Base-by-base conservation (phyloP, 371 early-diverging fungal genomes). In the Actinomortierella wolfii region DNA sequence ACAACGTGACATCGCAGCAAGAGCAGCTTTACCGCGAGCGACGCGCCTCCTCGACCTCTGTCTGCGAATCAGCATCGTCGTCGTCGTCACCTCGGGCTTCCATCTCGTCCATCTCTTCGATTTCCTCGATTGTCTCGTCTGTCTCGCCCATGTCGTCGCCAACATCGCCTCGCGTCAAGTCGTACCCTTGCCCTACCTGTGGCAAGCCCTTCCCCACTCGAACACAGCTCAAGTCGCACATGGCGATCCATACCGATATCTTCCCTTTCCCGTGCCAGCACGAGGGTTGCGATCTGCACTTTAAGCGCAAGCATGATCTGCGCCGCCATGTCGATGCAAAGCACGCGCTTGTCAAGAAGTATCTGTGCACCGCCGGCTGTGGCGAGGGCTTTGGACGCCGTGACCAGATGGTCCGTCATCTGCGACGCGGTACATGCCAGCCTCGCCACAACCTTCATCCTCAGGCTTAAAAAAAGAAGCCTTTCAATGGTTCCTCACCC, bases 261-360 rank as follows among this genome's bases (percentile, higher is more conserved):
- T 73, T 73, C 25, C 73, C 73, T 7, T 73, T 66, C 51, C 73
- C 73, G 2, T 73, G 73, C 23, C 56, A 59, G 29, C 66, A 62
- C 39, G 44, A 59, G 1, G 67, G 67, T 0, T 73, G 73, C 18
- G 73, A 73, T 46, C 48, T 73, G 5, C 73, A 73, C 39, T 73
- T 73, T 47, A 73, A 73, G 46, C 66, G 73, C 14, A 73, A 73
- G 21, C 73, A 73, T 34, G 73, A 73, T 62, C 46, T 73, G 53
- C 53, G 73, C 24, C 45, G 73, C n/a, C 73, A 73, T 62, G 63
- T 73, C 15, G 73, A 73, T 66, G 73, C 73, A 15, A 73, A 73
- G 39, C 73, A 73, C 45, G 73, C 73, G 18, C 41, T 66, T 45
- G 53, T 73, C 57, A 73, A 73, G 54, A 73, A 73, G 57, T 73